phyloP scores from a whole-genome alignment of 2,329 filamentous ascomycete genomes.

The Davidsoniella neocaledoniae region DNA sequence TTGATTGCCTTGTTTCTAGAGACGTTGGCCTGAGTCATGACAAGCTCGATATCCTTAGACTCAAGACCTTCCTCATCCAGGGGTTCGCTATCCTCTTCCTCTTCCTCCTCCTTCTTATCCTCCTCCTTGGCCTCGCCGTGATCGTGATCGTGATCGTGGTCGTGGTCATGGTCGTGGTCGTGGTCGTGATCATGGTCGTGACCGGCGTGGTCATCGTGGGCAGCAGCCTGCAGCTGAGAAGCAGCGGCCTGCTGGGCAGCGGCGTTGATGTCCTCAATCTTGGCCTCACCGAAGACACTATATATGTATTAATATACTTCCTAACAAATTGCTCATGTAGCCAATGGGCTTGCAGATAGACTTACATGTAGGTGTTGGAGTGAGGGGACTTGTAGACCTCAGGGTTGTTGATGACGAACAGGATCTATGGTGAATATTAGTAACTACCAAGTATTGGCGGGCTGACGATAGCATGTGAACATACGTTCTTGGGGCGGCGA shows the following conservation, averaged over 20 bases:
- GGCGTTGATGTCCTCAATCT: constrained; percentile 99
- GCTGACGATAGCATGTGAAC: constrained; percentile 23
- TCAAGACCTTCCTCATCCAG: constrained; percentile 88
- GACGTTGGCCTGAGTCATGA: constrained; percentile 95
- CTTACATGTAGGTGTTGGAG: constrained; percentile 99
- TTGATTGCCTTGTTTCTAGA: constrained; percentile 98
- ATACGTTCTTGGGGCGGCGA: constrained; percentile 95
- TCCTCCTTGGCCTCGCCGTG: constrained; percentile 78
- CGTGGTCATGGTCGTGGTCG: constrained; percentile 42
- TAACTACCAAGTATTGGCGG: neutral
- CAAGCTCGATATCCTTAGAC: constrained; percentile 98
- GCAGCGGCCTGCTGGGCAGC: constrained; percentile 91
- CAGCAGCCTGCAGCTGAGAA: constrained; percentile 75
- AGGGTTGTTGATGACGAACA: constrained; percentile 99
- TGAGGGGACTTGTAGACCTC: constrained; percentile 99
- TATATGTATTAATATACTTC: neutral
- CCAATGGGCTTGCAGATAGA: constrained; percentile 12
- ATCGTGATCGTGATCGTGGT: constrained; percentile 43
- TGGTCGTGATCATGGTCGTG: constrained; percentile 49
- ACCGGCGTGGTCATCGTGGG: constrained; percentile 37
- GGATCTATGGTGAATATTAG: constrained; percentile 48
- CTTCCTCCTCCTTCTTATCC: constrained; percentile 68
- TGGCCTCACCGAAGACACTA: constrained; percentile 98
- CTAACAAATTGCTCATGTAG: neutral
- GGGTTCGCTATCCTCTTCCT: constrained; percentile 89